phyloP scores from a whole-genome alignment of 2,329 filamentous ascomycete species.

The Penicillium sp. region DNA sequence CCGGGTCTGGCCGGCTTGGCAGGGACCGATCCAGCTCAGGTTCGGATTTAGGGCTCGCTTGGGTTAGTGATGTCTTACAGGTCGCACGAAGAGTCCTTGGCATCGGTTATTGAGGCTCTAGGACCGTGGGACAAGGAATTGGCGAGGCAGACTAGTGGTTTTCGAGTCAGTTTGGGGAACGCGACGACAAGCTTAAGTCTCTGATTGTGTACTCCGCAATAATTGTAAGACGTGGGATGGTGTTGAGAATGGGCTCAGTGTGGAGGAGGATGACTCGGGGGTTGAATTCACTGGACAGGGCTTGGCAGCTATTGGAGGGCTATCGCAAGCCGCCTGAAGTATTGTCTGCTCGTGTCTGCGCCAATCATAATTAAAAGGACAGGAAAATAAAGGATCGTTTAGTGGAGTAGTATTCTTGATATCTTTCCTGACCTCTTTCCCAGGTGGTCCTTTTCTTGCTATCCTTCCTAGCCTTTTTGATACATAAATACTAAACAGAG shows the following conservation, averaged over 20 bases:
- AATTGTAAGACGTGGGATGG: slow-evolving; percentile 20
- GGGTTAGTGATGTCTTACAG: background rate
- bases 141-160: background rate
- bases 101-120: background rate
- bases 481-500: no score
- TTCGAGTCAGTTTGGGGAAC: background rate
- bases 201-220: slow-evolving; percentile 19
- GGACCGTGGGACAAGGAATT: background rate
- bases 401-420: no score
- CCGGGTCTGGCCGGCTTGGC: background rate
- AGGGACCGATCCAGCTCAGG: background rate
- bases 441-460: no score
- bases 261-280: slow-evolving; percentile 2
- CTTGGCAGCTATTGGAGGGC: no score
- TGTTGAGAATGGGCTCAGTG: slow-evolving; percentile 12
- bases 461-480: no score
- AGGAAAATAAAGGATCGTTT: no score
- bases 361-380: no score
- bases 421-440: background rate
- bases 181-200: slow-evolving; percentile 10
- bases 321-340: no score
- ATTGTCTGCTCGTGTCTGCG: no score
- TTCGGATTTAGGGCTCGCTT: background rate
- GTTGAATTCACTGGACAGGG: no score
- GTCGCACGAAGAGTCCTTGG: background rate